Evolutionary conservation across 2,329 filamentous ascomycete species (phyloP), one percentile per base, ranked within the genome.

Genomic region (Cordyceps cicadae): DNA sequence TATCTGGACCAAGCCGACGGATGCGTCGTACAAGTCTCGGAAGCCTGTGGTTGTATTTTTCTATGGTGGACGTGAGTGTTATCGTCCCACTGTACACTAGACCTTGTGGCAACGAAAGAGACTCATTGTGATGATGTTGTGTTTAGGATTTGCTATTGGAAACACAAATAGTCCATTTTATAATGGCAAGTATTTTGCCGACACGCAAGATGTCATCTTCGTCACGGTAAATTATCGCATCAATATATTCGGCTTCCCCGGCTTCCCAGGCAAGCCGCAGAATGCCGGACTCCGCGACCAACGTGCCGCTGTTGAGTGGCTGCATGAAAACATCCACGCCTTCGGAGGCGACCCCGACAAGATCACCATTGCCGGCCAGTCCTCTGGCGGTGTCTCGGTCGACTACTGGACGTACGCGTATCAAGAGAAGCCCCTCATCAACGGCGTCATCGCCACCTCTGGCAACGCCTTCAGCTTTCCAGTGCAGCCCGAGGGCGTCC

Each of bases 331-430:
- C 55, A 68, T 72, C 17, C 59, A 59, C 26, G 59, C 60, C 3
- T 74, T 72, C 17, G 71, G 71, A 2, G 69, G 70, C 0, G 65
- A 68, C 11, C 64, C 69, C 1, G 43, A 50, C 2, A 70, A 67
- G 26, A 72, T 74, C n/a, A 73, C 71, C 21, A 67, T 72, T n/a
- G 63, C 66, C 5, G 71, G 72, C 2, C 67, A 74, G 62, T 73
- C 71, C 2, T 71, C 72, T 0, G 71, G 71, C 0, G 67, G 71
- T 0, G 70, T 75, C 0, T 68, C 73, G 1, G 75, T 76, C 0
- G 79, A 82, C 63, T 75, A 76, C 66, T 79, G 76, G 70, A 72
- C 76, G 5, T 82, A 80, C 56, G 77, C 80, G 3, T 80, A 77
- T 77, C 53, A 64, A 2, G 60, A 76, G 0, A 77, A 82, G 48